Conservation (phyloP, 2,329 filamentous ascomycete genomes). For the Colletotrichum sansevieriae region DNA sequence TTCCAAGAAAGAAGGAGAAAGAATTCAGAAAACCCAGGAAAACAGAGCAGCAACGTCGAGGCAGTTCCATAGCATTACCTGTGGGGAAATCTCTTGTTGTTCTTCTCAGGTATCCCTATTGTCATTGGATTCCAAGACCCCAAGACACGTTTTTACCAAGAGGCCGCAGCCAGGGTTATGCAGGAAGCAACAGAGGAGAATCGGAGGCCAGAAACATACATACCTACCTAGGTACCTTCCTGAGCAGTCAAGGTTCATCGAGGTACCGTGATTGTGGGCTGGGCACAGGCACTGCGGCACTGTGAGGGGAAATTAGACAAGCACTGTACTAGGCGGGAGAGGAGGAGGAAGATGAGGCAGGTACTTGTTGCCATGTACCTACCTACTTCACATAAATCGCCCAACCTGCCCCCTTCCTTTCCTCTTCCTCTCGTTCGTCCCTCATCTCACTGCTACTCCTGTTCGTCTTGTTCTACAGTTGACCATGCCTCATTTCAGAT, state of each 20-base stretch:
- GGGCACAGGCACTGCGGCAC: conserved; percentile 19
- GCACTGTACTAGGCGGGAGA: conserved; percentile 22
- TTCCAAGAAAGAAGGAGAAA: background rate
- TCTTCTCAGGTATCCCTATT: background rate
- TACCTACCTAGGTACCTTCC: too few species aligned
- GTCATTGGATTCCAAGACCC: background rate
- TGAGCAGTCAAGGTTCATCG: background rate
- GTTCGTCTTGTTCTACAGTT: conserved; percentile 17
- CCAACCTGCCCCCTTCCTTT: conserved; percentile 38
- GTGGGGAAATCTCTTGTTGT: background rate
- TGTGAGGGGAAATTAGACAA: conserved; percentile 10
- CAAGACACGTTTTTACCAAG: background rate
- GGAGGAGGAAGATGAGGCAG: conserved; percentile 13
- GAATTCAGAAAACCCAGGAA: background rate
- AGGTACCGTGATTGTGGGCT: background rate
- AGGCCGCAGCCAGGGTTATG: background rate
- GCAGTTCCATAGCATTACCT: background rate
- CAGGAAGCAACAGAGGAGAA: too few species aligned
- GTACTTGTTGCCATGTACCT: conserved; percentile 32
- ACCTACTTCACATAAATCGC: conserved; percentile 39
- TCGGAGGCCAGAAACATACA: too few species aligned
- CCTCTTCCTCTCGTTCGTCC: conserved; percentile 28
- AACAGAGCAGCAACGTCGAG: background rate
- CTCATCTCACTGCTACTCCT: conserved; percentile 32
- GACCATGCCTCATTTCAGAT: conserved; percentile 1